Evolutionary conservation across 768 basidiomycete genomes (phyloP).

Genomic region (Kwoniella dendrophila): DNA sequence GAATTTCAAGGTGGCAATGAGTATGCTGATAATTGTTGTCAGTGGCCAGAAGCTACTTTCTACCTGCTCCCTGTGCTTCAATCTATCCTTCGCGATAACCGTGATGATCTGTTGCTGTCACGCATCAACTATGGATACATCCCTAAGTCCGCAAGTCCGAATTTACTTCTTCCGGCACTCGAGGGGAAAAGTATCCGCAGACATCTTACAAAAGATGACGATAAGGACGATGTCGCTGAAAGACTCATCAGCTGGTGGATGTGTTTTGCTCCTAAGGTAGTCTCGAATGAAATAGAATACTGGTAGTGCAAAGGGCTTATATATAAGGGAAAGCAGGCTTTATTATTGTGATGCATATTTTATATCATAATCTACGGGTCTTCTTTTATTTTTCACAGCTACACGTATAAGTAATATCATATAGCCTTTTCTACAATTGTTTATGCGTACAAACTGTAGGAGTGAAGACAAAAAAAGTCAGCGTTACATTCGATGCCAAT

Average conservation of each 20-base stretch:
- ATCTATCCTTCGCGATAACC: conserved; percentile 3
- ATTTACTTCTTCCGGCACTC: conserved; percentile 8
- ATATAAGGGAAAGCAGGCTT: background rate
- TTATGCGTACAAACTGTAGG: conserved; percentile 72
- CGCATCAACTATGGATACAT: conserved; percentile 20
- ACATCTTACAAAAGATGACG: background rate
- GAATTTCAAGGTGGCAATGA: background rate
- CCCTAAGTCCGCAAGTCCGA: background rate
- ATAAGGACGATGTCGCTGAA: conserved; percentile 4
- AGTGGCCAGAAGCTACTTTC: conserved; percentile 28
- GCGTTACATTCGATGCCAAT: background rate
- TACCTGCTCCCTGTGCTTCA: conserved; percentile 17
- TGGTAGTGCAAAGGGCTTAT: background rate
- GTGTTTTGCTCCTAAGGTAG: background rate
- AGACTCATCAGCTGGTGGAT: conserved; percentile 21
- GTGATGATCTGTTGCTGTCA: conserved; percentile 3
- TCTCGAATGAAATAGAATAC: background rate
- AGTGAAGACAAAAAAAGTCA: background rate
- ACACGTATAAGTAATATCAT: too few species aligned
- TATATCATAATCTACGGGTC: conserved; percentile 19
- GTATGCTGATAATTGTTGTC: background rate
- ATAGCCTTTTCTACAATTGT: background rate
- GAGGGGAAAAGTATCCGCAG: conserved; percentile 2
- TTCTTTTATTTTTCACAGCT: conserved; percentile 4
- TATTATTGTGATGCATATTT: conserved; percentile 16